phyloP scores from a whole-genome alignment of 306 rosid species.

The Lathyrus sativus region DNA sequence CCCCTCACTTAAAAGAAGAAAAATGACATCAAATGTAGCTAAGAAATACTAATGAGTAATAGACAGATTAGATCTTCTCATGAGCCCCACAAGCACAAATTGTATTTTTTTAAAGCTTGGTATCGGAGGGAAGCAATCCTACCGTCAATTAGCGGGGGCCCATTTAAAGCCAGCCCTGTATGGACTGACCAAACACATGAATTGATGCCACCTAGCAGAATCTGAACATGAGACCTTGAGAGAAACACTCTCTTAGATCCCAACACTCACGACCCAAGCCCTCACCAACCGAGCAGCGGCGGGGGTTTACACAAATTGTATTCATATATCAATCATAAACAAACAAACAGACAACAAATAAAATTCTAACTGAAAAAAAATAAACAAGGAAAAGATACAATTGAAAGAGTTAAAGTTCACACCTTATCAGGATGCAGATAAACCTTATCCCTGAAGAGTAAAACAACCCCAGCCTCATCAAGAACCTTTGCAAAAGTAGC shows the following conservation, averaged over 20 bases:
- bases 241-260: too few species aligned
- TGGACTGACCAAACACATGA: too few species aligned
- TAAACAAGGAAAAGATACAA: conserved; percentile 6
- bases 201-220: too few species aligned
- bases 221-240: too few species aligned
- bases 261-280: too few species aligned
- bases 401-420: neutral
- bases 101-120: neutral
- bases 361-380: conserved; percentile 7
- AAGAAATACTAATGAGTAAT: neutral
- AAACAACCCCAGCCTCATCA: conserved; percentile 91
- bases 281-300: too few species aligned
- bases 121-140: too few species aligned
- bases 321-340: conserved; percentile 23
- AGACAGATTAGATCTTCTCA: conserved; percentile 4
- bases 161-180: too few species aligned
- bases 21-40: conserved; percentile 1
- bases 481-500: conserved; percentile 69
- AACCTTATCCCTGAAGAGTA: conserved; percentile 88
- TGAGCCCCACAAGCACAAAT: conserved; percentile 37
- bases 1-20: conserved; percentile 27
- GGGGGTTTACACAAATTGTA: neutral
- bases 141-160: too few species aligned
- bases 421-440: conserved; percentile 93
- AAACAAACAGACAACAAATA: neutral